Evolutionary conservation across 2,329 filamentous ascomycete genomes (phyloP), one percentile per base, ranked within the genome.

Genomic region (Paraphaeosphaeria sporulosa): DNA sequence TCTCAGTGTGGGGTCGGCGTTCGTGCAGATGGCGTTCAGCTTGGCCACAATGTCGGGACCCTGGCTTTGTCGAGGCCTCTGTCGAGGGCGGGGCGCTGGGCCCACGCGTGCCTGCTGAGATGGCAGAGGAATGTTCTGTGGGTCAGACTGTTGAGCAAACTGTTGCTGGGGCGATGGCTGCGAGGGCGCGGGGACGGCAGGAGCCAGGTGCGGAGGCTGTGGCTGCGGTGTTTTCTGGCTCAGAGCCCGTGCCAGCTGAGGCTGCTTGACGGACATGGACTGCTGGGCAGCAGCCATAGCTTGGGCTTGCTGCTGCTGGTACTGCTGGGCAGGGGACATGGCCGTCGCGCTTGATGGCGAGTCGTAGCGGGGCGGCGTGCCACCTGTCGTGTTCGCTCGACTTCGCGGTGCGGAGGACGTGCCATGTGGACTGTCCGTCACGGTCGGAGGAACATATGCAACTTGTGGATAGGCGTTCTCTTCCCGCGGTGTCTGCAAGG

Each of bases 21-120:
- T 89, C 23, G 89, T 94, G 77, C 95, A 98, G 65, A 99, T 98
- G 34, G 91, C 88, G 77, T 93, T 92, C 55, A 99, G 84, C 19
- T 92, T 89, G 21, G 88, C 87, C 42, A 96, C 86, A 57, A 99
- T 91, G 73, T 99, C 94, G 58, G 92, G 85, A 48, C 86, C 89
- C 66, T 87, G 92, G 76, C 90, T 96, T 74, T 94, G 92, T 49
- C 93, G 88, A 43, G 89, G 84, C 57, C 93, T 86, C 70, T 94
- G 91, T 62, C 94, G 88, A 21, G 92, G 90, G 55, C 94, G 85
- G 17, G 90, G 84, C 34, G 83, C 84, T 5, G 87, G 84, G 19
- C 83, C 84, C 51, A 85, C 83, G 54, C 77, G 78, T 15, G 81
- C 80, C 34, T 80, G 72, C 64, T 83, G 81, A 50, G 84, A 83